Base-by-base conservation (phyloP, 139 green algal genomes). In the Closterium sp. region DNA sequence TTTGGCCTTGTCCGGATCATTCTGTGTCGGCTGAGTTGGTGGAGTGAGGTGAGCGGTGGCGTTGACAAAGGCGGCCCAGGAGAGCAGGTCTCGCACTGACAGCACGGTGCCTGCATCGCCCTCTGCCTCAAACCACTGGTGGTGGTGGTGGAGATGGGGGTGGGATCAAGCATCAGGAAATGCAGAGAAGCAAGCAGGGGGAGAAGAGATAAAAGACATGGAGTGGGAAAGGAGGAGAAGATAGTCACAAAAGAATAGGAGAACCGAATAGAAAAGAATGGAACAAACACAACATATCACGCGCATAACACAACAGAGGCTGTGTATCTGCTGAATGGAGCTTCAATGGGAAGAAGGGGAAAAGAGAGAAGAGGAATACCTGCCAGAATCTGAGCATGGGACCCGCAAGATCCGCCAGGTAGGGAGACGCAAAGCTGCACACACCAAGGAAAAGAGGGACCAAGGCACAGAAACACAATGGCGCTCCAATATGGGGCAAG, bases 31-130 rank as follows among this genome's bases (percentile, higher is more conserved):
- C 50, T 73, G 50, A 13, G 24, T 13, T 13, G 24, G 62, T 27
- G 62, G 62, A 79, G 13, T 24, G 62, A 79, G 62, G 19, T 79
- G 62, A 24, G 62, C 62, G 5, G 96, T 95, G 5, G 91, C 88
- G 86, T 97, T 97, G 86, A 99, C 96, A 92, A 99, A 99, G 28
- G 95, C 86, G 21, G 93, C 92, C 97, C 98, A 99, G 0, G 97
- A 95, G 88, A 99, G 96, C 70, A 99, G 95, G 94, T 99, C 98
- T 19, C 98, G 96, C 21, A 99, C 93, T 1, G 96, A 97, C 9
- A 99, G 94, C 6, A 93, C 92, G 2, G 31, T 92, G 19, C 91
- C 70, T 28, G 34, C 31, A 38, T 70, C 84, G 22, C 32, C 31
- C 28, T 86, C 29, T 2, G 13, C 31, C 31, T 94, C n/a, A 30